Base-by-base conservation (phyloP, 352 stramenopile species). In the Phytophthora pinifolia region DNA sequence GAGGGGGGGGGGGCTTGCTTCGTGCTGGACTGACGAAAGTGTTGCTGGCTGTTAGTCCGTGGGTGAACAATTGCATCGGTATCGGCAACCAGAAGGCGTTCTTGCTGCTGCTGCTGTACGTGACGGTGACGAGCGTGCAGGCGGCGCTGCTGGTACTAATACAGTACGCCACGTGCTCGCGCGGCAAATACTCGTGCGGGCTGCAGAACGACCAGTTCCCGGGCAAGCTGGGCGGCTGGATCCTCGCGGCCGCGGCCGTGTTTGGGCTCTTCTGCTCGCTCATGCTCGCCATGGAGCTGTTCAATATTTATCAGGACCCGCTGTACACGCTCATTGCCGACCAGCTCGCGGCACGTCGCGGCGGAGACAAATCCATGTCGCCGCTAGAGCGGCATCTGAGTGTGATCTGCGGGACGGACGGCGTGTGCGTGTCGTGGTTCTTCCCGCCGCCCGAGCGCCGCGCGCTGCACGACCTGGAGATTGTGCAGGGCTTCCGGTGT, bases 11-110 rank as follows among this genome's bases (percentile, higher is more conserved):
- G 4, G 22, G 22, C 17, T 35, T 22, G 7, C 17, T 51, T 14
- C 3, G 12, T 30, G 33, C 25, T 54, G 33, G 9, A 31, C 17
- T 63, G 31, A 53, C 14, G n/a, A 35, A 45, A 6, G 22, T 48
- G 30, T 14, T 60, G n/a, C 36, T 54, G 17, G 5, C 2, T 50
- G 12, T 2, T 51, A 94, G 84, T 59, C 84, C 82, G 17, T 94
- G 84, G 84, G 81, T 94, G 29, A 94, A 94, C 66, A 94, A 94
- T 36, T 94, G 85, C 59, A 67, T 94, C 17, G 85, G 85, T 9
- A 83, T 91, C 36, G 77, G 79, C 35, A 94, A 92, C 59, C 79
- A 86, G 18, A 92, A 90, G 64, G 72, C 72, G 13, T 94, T 94
- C 53, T 65, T 94, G 27, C 64, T 91, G 39, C 65, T 94, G 58